Percentiles rank a stretch among this genome's conserved stretches.
These are phyloP conservation scores for Pelargonium australe DNA, from an alignment of 441 rosid genomes.

Conservation along the genomic window DNA sequence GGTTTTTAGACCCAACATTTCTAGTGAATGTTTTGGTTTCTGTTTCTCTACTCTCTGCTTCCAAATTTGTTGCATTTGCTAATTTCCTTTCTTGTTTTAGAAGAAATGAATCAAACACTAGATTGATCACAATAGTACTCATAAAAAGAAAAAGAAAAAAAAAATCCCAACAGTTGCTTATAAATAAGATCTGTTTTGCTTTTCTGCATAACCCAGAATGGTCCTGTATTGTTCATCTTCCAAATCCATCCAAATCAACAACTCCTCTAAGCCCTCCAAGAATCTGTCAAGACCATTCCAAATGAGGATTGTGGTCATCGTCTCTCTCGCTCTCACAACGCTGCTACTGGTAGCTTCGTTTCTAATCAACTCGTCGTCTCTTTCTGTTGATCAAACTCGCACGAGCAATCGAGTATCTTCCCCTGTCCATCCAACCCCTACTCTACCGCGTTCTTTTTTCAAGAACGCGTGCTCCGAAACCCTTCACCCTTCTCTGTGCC, in stretches of 20 bases:
- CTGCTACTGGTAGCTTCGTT: conserved; percentile 1
- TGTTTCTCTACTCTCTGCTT: neutral
- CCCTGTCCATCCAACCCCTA: neutral
- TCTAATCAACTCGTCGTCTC: neutral
- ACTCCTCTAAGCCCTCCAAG: neutral
- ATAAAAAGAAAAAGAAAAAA: neutral
- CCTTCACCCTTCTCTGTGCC: conserved; percentile 13
- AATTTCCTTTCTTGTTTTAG: neutral
- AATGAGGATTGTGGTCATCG: neutral
- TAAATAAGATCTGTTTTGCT: no score
- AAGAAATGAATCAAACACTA: neutral
- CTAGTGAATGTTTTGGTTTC: conserved; percentile 24
- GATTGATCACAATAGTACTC: neutral
- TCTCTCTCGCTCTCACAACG: conserved; percentile 10
- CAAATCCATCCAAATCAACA: neutral
- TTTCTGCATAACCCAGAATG: no score
- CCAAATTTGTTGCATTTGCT: neutral
- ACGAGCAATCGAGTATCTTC: neutral
- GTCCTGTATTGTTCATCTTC: no score
- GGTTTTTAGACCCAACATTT: conserved; percentile 23
- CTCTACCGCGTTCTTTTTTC: neutral
- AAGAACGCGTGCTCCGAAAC: conserved; percentile 7
- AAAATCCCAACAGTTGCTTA: neutral
- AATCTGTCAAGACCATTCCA: neutral
- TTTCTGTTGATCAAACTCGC: neutral